Conservation (phyloP, 306 rosid species). For the Medicago arabica region DNA sequence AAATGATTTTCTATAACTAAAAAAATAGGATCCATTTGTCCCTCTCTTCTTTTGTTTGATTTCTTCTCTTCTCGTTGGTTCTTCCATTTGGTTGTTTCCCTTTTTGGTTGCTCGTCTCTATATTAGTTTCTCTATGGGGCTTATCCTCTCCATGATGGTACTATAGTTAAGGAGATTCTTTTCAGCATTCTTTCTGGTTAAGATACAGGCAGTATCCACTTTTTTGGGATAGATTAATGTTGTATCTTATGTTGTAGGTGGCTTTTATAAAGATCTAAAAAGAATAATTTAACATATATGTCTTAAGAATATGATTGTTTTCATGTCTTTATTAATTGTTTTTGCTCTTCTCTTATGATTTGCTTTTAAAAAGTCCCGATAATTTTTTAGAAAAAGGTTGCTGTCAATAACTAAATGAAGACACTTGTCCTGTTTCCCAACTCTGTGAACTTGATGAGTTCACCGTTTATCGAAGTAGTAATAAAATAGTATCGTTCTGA, state of each 20-base stretch:
- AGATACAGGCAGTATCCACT: background rate
- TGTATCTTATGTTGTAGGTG: background rate
- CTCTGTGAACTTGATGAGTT: background rate
- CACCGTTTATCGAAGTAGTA: too few species aligned
- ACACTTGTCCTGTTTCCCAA: conserved; percentile 33
- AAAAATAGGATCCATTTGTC: too few species aligned
- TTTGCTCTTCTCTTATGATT: background rate
- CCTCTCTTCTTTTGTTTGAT: too few species aligned
- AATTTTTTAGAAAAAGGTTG: conserved; percentile 2
- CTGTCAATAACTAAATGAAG: conserved; percentile 8
- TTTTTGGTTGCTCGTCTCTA: too few species aligned
- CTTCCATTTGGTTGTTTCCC: too few species aligned
- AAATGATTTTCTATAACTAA: too few species aligned
- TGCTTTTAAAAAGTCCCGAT: conserved; percentile 3
- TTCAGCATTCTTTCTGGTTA: background rate
- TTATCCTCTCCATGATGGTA: too few species aligned
- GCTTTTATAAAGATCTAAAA: background rate
- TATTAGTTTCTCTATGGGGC: too few species aligned
- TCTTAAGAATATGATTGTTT: background rate
- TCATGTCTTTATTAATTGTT: too few species aligned
- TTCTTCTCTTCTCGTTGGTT: too few species aligned
- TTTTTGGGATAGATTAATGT: background rate
- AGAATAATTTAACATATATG: background rate
- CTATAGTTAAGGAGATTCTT: too few species aligned
- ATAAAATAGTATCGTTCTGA: too few species aligned